Evolutionary conservation across 306 rosid species (phyloP), one percentile per base, ranked within the genome.

Genomic region (Astragalus glycyphyllos): DNA sequence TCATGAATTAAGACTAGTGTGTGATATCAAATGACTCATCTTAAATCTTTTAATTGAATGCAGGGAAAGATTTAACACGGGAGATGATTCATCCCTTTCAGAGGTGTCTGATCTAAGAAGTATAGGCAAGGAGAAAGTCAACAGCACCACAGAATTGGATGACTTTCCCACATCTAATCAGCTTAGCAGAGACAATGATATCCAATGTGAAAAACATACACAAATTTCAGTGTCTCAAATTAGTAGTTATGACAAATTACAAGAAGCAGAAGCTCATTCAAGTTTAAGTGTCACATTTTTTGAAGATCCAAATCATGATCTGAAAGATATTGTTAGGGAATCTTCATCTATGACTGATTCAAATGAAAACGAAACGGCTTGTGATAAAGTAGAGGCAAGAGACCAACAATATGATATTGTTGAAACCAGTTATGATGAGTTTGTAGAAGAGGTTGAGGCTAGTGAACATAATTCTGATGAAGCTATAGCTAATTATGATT

Each of bases 61-160:
- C 84, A 92, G 98, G 86, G 91, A 86, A 84, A 82, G 73, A 77
- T 90, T 90, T 56, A 72, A 61, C 72, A 13, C 20, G 14, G 69
- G 69, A 20, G 40, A 35, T 14, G 83, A 86, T 26, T 45, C 71
- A 60, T 4, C 54, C 3, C 78, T 26, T 7, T 13, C 41, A 57
- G 82, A 71, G 37, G 75, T 42, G 26, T 40, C 67, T 4, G 4
- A n/a, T 34, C 29, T 77, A 7, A 78, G 45, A 64, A 81, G 23
- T 60, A 61, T 66, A 45, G 8, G 0, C 0, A 59, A 5, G 38
- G 83, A 81, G 73, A 60, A 35, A 14, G 49, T 34, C 11, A 77
- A 20, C 56, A 45, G 3, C 68, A 29, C 20, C 12, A n/a, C 32
- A 13, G 4, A 61, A 42, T 8, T 31, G 26, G 83, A 74, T 16